phyloP scores from a whole-genome alignment of 192 early-diverging fungal species.

The Coemansia erecta region DNA sequence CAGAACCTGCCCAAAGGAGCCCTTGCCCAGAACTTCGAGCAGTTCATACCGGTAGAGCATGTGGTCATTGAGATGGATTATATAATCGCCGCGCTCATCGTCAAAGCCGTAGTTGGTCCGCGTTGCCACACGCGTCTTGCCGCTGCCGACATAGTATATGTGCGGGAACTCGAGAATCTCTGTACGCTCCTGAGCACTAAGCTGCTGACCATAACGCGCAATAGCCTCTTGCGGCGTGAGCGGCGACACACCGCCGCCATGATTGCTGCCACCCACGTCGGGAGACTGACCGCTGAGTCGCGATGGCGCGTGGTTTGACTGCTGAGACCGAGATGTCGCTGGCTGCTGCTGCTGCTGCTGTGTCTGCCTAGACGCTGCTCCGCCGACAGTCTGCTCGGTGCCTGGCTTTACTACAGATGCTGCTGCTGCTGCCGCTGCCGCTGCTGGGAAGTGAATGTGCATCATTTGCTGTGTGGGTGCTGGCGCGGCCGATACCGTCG shows the following conservation, averaged over 20 bases:
- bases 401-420: neutral
- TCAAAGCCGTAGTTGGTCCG: constrained; percentile 61
- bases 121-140: constrained; percentile 50
- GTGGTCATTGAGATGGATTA: constrained; percentile 86
- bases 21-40: constrained; percentile 86
- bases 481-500: constrained; percentile 43
- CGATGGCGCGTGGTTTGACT: constrained; percentile 20
- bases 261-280: neutral
- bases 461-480: constrained; percentile 25
- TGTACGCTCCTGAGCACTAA: constrained; percentile 81
- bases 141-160: constrained; percentile 88
- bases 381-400: constrained; percentile 1
- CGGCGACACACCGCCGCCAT: constrained; percentile 44
- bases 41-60: constrained; percentile 92
- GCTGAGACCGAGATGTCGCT: constrained; percentile 15
- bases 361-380: neutral
- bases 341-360: constrained; percentile 12
- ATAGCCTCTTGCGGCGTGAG: constrained; percentile 62
- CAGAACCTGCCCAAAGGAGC: constrained; percentile 93
- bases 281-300: constrained; percentile 25
- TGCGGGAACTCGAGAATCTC: constrained; percentile 82
- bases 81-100: constrained; percentile 94
- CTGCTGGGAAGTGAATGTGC: constrained; percentile 13
- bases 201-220: constrained; percentile 64
- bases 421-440: constrained; percentile 8